These are phyloP conservation scores for Russula sp. DNA, from an alignment of 768 basidiomycete genomes.

Conservation along the genomic window DNA sequence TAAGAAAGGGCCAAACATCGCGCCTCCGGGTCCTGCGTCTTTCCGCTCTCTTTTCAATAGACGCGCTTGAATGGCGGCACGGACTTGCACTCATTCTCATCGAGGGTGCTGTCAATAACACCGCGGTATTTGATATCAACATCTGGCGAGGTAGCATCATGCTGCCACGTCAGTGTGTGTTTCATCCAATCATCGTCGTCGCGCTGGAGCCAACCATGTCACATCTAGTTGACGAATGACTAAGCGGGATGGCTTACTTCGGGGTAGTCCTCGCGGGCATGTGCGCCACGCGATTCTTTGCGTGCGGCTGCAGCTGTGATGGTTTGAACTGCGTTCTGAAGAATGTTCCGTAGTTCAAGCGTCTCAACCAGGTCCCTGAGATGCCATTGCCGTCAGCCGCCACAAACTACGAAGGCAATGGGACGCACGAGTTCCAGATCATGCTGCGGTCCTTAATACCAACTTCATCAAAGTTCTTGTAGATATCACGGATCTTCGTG, in stretches of 20 bases:
- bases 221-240: background rate
- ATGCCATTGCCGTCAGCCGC: background rate
- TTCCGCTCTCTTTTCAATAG: constrained; percentile 42
- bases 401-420: background rate
- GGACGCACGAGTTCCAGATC: constrained; percentile 97
- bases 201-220: constrained; percentile 43
- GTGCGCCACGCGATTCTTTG: constrained; percentile 96
- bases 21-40: background rate
- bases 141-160: constrained; percentile 63
- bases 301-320: constrained; percentile 89
- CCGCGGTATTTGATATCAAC: constrained; percentile 85
- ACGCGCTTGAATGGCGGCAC: constrained; percentile 98
- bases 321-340: constrained; percentile 94
- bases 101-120: constrained; percentile 81
- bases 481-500: constrained; percentile 73
- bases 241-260: constrained; percentile 47
- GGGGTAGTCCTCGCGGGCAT: constrained; percentile 97
- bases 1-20: background rate
- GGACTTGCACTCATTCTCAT: constrained; percentile 93
- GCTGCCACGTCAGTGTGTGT: constrained; percentile 92
- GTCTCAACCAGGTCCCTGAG: constrained; percentile 92
- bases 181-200: constrained; percentile 95
- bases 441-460: constrained; percentile 97
- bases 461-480: constrained; percentile 83
- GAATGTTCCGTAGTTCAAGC: constrained; percentile 90